These are phyloP conservation scores for Parsonsia alboflavescens DNA, from an alignment of 257 asterid genomes.

Conservation along the genomic window DNA sequence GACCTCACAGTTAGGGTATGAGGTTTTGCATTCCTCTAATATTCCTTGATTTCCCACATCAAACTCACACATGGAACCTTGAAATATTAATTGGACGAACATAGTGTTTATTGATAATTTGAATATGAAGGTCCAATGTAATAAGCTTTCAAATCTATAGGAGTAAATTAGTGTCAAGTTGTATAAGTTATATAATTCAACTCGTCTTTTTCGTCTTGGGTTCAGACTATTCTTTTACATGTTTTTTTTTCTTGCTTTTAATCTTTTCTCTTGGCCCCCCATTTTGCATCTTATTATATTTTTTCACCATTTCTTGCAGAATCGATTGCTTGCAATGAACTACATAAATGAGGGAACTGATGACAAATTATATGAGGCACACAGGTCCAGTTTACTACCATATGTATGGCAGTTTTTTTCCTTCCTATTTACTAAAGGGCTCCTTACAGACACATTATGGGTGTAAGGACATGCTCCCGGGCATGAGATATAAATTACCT, in stretches of 20 bases:
- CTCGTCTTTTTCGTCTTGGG: neutral
- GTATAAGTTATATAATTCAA: neutral
- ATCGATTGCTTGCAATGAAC: conserved; percentile 99
- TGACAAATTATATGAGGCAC: conserved; percentile 78
- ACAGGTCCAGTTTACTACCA: conserved; percentile 58
- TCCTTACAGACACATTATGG: neutral
- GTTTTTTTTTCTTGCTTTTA: neutral
- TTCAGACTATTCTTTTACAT: neutral
- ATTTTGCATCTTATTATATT: conserved; percentile 1
- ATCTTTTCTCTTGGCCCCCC: neutral
- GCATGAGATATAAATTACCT: neutral
- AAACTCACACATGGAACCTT: neutral
- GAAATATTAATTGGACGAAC: neutral
- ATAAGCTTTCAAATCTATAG: neutral
- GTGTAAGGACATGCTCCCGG: neutral
- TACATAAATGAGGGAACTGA: conserved; percentile 88
- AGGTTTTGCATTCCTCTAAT: neutral
- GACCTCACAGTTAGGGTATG: neutral
- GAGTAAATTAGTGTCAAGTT: neutral
- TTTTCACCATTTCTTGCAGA: conserved; percentile 48
- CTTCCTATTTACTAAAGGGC: neutral
- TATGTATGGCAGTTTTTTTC: conserved; percentile 16
- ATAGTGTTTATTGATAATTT: neutral
- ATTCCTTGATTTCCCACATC: neutral
- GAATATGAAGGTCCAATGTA: neutral